Base-by-base conservation (phyloP, 352 stramenopile genomes). In the Phytophthora nicotianae region DNA sequence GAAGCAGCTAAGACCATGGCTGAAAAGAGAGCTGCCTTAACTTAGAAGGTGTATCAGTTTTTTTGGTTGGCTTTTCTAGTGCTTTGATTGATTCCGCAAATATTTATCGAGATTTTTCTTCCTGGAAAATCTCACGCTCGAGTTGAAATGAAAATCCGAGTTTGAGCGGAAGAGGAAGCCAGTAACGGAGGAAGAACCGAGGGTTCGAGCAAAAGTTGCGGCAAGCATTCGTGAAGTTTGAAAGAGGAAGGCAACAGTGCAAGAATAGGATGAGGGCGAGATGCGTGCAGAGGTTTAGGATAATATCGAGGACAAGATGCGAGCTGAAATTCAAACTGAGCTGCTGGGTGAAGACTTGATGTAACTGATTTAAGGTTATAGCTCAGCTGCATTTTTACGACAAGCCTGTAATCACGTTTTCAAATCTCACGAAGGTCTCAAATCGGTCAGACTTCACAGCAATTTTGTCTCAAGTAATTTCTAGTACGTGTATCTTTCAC, bases 281-380 rank as follows among this genome's bases (percentile, higher is more conserved):
- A 65, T 65, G 23, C 57, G 57, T 59, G 49, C 38, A 32, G 57
- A 59, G 38, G 53, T 65, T 9, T 49, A 65, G 26, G 24, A 14
- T 17, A 41, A 61, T 42, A 50, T 66, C 29, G 50, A 66, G 58
- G 23, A 55, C 24, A 66, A 61, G 33, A 61, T 66, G 50, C 50
- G 58, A 0, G 33, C 29, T 9, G 58, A 66, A 21, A 56, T 66
- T 8, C 50, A 42, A 61, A 32, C 58, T 13, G 50, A 61, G n/a
- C 19, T 66, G 7, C 32, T 66, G 9, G 58, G n/a, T n/a, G n/a
- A n/a, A n/a, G n/a, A n/a, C n/a, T n/a, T n/a, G n/a, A n/a, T n/a
- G n/a, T n/a, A n/a, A n/a, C n/a, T n/a, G 27, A 11, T 33, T 2
- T 11, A 33, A 33, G 27, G 27, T 33, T 33, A 8, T 33, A 33